A percentile compares a stretch with the other conserved stretches of the same genome.
phyloP scores from a whole-genome alignment of 805 yeast genomes.

The Tetrapisispora phaffii region DNA sequence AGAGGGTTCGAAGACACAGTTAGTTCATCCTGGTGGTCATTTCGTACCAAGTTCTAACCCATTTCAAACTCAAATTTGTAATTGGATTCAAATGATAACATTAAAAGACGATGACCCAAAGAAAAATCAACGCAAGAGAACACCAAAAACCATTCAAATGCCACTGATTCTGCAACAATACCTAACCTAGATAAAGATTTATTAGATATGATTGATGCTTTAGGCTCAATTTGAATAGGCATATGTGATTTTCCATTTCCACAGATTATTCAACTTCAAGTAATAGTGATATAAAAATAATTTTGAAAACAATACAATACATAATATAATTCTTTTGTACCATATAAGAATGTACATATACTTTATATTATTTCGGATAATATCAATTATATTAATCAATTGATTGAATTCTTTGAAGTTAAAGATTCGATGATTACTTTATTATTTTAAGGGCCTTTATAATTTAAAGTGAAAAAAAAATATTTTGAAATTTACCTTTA shows the following conservation, averaged over 20 bases:
- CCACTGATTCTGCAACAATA: conserved; percentile 1
- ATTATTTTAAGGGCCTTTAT: too few species aligned
- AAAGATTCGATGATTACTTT: too few species aligned
- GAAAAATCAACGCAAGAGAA: background rate
- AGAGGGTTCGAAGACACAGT: conserved; percentile 33
- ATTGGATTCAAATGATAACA: conserved; percentile 23
- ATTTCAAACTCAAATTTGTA: conserved; percentile 27
- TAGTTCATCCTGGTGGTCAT: conserved; percentile 93
- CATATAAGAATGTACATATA: too few species aligned
- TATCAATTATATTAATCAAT: too few species aligned
- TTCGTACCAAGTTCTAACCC: conserved; percentile 80
- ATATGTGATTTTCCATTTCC: background rate
- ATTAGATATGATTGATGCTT: conserved; percentile 32
- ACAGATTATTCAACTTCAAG: background rate
- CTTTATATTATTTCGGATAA: too few species aligned
- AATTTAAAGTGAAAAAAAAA: too few species aligned
- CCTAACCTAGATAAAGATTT: conserved; percentile 29
- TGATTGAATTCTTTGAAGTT: too few species aligned
- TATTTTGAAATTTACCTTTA: too few species aligned
- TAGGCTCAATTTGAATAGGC: conserved; percentile 24
- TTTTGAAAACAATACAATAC: too few species aligned
- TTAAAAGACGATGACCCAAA: background rate
- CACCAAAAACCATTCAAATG: background rate
- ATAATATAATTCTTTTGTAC: too few species aligned
- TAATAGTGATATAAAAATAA: too few species aligned